A percentile compares a stretch with the other conserved stretches of the same genome.
phyloP scores from a whole-genome alignment of 2,329 filamentous ascomycete species.

The Podosphaera aphanis region DNA sequence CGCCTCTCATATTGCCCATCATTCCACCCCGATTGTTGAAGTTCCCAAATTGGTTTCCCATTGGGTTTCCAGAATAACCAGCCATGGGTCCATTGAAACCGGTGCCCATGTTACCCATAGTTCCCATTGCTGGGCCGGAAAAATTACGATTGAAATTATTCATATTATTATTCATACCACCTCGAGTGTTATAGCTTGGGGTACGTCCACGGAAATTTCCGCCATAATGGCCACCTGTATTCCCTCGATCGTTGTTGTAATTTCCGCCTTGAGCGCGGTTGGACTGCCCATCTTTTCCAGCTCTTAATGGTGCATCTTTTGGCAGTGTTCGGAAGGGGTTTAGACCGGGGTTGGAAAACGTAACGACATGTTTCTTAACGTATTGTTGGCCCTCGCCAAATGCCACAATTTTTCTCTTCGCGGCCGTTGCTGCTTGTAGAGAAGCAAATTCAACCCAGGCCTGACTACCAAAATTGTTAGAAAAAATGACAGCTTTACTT shows the following conservation, averaged over 20 bases:
- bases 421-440: conserved; percentile 62
- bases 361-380: conserved; percentile 42
- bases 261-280: conserved; percentile 27
- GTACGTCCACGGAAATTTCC: conserved; percentile 27
- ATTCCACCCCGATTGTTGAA: conserved; percentile 28
- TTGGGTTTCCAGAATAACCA: conserved; percentile 23
- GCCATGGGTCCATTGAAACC: conserved; percentile 21
- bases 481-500: not conserved
- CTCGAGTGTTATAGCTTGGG: conserved; percentile 20
- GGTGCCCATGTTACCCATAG: conserved; percentile 23
- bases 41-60: conserved; percentile 24
- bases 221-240: conserved; percentile 17
- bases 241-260: conserved; percentile 24
- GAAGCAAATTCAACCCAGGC: conserved; percentile 71
- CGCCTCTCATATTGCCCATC: conserved; percentile 27
- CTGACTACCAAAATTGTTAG: conserved; percentile 21
- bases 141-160: conserved; percentile 30
- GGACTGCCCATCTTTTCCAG: conserved; percentile 34
- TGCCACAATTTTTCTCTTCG: conserved; percentile 61
- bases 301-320: conserved; percentile 58
- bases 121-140: conserved; percentile 21
- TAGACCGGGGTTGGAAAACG: conserved; percentile 50
- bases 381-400: conserved; percentile 26
- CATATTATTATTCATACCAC: conserved; percentile 20
- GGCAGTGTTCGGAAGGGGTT: conserved; percentile 85